Conservation (phyloP, 2,329 filamentous ascomycete genomes). For the Chaetomiaceae sp. region DNA sequence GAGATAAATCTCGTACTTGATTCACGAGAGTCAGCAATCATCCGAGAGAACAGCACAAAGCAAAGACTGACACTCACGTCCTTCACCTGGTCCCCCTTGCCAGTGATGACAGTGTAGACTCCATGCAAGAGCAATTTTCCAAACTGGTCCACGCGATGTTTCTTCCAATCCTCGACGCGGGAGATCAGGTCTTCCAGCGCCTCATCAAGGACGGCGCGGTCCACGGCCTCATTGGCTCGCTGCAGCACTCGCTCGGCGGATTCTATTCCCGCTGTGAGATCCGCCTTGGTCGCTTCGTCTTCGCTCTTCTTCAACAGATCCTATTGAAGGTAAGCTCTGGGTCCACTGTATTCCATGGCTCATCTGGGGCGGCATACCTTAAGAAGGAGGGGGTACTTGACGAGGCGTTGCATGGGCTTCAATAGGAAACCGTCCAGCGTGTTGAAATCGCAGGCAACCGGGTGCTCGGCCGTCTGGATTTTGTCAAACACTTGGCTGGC, state of each 20-base stretch:
- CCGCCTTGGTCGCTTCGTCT: slow-evolving; percentile 62
- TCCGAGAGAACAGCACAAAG: too few relatives aligned
- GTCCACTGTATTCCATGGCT: not conserved
- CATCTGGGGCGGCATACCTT: slow-evolving; percentile 49
- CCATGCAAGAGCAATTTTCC: slow-evolving; percentile 84
- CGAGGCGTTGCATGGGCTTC: slow-evolving; percentile 92
- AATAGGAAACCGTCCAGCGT: slow-evolving; percentile 87
- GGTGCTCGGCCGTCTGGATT: slow-evolving; percentile 68
- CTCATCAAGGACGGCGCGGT: slow-evolving; percentile 77
- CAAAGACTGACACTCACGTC: slow-evolving; percentile 55
- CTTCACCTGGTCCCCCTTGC: slow-evolving; percentile 79
- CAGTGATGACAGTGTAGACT: slow-evolving; percentile 85
- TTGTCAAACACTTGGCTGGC: slow-evolving; percentile 84
- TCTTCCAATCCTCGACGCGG: slow-evolving; percentile 96
- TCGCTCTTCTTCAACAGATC: slow-evolving; percentile 84
- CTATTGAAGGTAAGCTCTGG: slow-evolving; percentile 41
- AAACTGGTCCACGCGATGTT: slow-evolving; percentile 84
- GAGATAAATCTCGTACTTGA: slow-evolving; percentile 91
- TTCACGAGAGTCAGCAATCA: slow-evolving; percentile 21
- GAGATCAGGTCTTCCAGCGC: slow-evolving; percentile 75
- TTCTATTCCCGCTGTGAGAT: slow-evolving; percentile 72
- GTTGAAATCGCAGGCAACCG: slow-evolving; percentile 80
- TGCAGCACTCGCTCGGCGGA: slow-evolving; percentile 76
- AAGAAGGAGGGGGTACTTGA: slow-evolving; percentile 88
- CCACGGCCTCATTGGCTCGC: slow-evolving; percentile 85